Conservation (phyloP, 768 basidiomycete genomes). For the Tulasnella calospora region DNA sequence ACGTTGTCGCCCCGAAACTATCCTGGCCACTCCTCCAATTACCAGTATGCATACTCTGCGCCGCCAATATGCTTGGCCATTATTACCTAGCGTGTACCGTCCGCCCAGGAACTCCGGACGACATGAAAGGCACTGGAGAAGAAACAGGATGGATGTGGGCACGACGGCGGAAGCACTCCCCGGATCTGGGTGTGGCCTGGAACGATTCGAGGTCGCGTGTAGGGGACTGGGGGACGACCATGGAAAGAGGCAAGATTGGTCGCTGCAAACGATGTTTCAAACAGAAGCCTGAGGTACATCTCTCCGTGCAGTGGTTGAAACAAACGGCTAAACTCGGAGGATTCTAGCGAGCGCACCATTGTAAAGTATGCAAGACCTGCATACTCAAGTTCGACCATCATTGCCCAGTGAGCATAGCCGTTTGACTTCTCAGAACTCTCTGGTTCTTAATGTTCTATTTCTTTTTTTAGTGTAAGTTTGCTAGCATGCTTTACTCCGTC, state of each 20-base stretch:
- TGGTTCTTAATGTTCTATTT: neutral
- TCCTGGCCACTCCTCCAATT: slow-evolving; percentile 54
- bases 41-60: slow-evolving; percentile 69
- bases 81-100: slow-evolving; percentile 84
- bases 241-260: slow-evolving; percentile 14
- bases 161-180: slow-evolving; percentile 34
- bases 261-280: slow-evolving; percentile 53
- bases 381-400: slow-evolving; percentile 89
- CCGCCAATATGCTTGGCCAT: slow-evolving; percentile 68
- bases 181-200: slow-evolving; percentile 48
- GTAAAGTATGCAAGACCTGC: slow-evolving; percentile 84
- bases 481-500: neutral
- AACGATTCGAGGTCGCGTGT: slow-evolving; percentile 34
- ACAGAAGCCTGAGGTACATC: slow-evolving; percentile 70
- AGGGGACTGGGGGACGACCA: slow-evolving; percentile 22
- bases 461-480: slow-evolving; percentile 33
- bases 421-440: neutral
- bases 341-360: slow-evolving; percentile 82
- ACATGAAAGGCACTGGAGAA: slow-evolving; percentile 37
- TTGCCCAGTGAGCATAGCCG: slow-evolving; percentile 64
- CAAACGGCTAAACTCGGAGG: slow-evolving; percentile 23
- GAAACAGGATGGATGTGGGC: slow-evolving; percentile 57
- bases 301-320: neutral
- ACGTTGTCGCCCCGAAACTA: slow-evolving; percentile 66
- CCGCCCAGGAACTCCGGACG: slow-evolving; percentile 72